Conservation (phyloP, 2,329 filamentous ascomycete species). For the Talaromyces sp. region DNA sequence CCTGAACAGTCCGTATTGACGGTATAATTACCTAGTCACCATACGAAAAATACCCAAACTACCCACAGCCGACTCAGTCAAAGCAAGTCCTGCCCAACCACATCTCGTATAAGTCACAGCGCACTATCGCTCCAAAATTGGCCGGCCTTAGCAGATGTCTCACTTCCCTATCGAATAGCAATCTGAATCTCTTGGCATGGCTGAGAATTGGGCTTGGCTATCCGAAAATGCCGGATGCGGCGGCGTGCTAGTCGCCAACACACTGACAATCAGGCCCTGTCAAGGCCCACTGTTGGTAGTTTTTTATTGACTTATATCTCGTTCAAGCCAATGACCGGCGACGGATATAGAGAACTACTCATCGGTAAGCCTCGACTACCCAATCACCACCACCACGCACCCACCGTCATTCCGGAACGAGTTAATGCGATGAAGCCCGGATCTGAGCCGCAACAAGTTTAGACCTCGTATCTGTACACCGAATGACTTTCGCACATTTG, state of each 20-base stretch:
- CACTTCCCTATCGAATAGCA: not conserved
- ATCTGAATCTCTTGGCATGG: not conserved
- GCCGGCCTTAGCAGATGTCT: not conserved
- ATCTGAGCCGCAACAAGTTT: conserved; percentile 8
- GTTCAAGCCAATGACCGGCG: not conserved
- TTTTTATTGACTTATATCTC: not conserved
- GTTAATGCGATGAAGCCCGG: not conserved
- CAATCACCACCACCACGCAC: not conserved
- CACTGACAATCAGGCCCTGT: no score
- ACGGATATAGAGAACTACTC: not conserved
- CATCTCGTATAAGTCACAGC: not conserved
- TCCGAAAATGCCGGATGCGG: not conserved
- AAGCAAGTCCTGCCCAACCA: not conserved
- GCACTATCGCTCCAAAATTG: not conserved
- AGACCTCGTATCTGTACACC: not conserved
- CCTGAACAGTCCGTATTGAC: not conserved
- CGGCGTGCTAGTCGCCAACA: not conserved
- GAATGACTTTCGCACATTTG: not conserved
- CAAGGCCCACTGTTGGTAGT: no score
- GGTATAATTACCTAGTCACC: not conserved
- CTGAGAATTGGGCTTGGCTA: not conserved
- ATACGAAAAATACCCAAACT: not conserved
- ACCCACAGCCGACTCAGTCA: not conserved
- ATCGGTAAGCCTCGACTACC: not conserved
- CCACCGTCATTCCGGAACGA: not conserved